Evolutionary conservation across 495 filamentous ascomycete genomes (phyloP), one percentile per base, ranked within the genome.

Genomic region (Trichoderma orchidacearum): DNA sequence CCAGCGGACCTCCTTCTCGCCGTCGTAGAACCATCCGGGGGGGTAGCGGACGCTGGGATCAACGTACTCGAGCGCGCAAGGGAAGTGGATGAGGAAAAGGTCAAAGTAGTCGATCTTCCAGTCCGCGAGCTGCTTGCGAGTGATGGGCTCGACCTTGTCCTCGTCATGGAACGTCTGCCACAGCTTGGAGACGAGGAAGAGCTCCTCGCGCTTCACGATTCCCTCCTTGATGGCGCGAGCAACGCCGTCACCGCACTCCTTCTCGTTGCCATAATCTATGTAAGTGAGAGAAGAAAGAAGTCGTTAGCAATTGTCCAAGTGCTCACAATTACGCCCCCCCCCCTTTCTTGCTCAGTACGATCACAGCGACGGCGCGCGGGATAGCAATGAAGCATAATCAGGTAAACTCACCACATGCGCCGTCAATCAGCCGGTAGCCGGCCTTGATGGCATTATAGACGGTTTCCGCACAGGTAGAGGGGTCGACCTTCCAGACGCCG

Each of bases 171-270:
- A 93, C 66, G 80, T 83, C 76, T 91, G 91, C 90, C 90, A 95
- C 54, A 95, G 82, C 76, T 95, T 95, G 64, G 86, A 89, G 56
- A 89, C 87, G 66, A 95, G 80, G 80, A 95, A 95, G 70, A 94
- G 85, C 30, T 95, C 89, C 67, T 83, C 78, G 57, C 90, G 86
- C 74, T 84, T 91, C 63, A 93, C 89, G 52, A 94, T 66, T 34
- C 89, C 89, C 12, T 95, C 89, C 59, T 84, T 78, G 71, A 95
- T 90, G 61, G 90, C 90, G 63, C 87, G 87, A 53, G 81, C 81
- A n/a, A 95, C 80, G 58, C 90, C 90, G 64, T 93, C 74, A 58
- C 90, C 90, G 61, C 80, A 84, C 71, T 92, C 87, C 57, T 80
- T 79, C 74, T 94, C 90, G 70, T 94, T 94, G 65, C 85, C 88